These are phyloP conservation scores for Cryptosporidium sp. DNA, from an alignment of 169 alveolate species.

Conservation along the genomic window DNA sequence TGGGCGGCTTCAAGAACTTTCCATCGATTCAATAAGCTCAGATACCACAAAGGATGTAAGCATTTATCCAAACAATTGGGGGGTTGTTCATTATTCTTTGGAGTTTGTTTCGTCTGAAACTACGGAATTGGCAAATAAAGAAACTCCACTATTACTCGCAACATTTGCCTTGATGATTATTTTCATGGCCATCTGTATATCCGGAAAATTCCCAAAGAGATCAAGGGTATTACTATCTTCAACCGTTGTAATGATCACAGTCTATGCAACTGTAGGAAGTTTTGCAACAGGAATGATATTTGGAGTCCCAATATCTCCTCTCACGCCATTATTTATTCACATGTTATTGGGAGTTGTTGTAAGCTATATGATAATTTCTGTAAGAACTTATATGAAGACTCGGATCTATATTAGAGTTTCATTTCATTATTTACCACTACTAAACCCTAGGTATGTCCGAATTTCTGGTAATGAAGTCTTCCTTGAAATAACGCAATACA, in stretches of 20 bases:
- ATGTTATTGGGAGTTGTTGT: conserved; percentile 71
- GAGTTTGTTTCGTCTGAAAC: conserved; percentile 69
- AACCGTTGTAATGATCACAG: conserved; percentile 58
- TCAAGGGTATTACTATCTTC: conserved; percentile 61
- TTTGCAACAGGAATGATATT: conserved; percentile 74
- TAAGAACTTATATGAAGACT: conserved; percentile 56
- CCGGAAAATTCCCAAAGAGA: conserved; percentile 65
- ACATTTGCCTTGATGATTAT: conserved; percentile 67
- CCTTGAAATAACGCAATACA: conserved; percentile 62
- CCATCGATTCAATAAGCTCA: neutral
- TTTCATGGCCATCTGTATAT: conserved; percentile 63
- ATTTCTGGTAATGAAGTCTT: conserved; percentile 63
- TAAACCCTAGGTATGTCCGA: conserved; percentile 57
- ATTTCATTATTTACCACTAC: conserved; percentile 8
- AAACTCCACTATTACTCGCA: conserved; percentile 70
- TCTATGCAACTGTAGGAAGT: conserved; percentile 71
- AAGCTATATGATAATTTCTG: conserved; percentile 71
- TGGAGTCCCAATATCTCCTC: conserved; percentile 73
- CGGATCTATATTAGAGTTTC: conserved; percentile 49
- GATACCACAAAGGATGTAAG: conserved; percentile 4
- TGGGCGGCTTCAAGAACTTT: neutral
- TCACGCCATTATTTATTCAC: conserved; percentile 67
- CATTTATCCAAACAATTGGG: conserved; percentile 39
- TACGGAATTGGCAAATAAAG: conserved; percentile 69
- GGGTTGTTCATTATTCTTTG: conserved; percentile 54